Percentiles rank a stretch among this genome's conserved stretches.
These are phyloP conservation scores for Yamadazyma philogaea DNA, from an alignment of 805 yeast genomes.

Conservation along the genomic window DNA sequence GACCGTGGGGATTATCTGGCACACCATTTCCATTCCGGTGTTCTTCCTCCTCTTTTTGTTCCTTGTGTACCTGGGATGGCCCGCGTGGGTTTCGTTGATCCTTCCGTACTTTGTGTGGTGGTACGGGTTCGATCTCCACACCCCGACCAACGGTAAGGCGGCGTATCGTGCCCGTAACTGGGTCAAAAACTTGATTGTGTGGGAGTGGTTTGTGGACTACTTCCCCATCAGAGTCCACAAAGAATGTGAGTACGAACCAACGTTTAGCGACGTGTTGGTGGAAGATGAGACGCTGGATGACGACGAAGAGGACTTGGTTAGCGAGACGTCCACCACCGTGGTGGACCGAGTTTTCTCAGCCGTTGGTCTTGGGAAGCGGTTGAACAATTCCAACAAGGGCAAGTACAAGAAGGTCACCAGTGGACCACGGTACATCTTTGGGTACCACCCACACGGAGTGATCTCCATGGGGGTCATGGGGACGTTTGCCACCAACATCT, in stretches of 20 bases:
- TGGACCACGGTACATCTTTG: conserved; percentile 82
- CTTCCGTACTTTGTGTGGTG: conserved; percentile 58
- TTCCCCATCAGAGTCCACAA: conserved; percentile 77
- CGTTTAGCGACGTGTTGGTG: conserved; percentile 46
- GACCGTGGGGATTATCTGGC: conserved; percentile 69
- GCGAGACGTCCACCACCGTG: conserved; percentile 34
- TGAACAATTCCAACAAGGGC: conserved; percentile 20
- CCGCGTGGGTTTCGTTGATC: conserved; percentile 67
- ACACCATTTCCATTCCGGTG: conserved; percentile 65
- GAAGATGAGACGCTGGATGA: conserved; percentile 19
- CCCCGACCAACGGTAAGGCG: conserved; percentile 74
- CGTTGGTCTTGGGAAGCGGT: conserved; percentile 36
- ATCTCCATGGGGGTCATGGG: conserved; percentile 91
- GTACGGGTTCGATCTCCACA: conserved; percentile 55
- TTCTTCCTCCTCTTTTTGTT: conserved; percentile 52
- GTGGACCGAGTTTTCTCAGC: conserved; percentile 34
- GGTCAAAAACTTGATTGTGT: conserved; percentile 55
- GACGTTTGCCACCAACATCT: conserved; percentile 60
- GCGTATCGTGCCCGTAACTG: conserved; percentile 52
- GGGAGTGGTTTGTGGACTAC: conserved; percentile 72
- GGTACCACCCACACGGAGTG: conserved; percentile 96
- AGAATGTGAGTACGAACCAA: conserved; percentile 68
- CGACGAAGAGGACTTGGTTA: conserved; percentile 40
- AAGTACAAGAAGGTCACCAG: conserved; percentile 33
- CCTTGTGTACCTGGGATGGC: conserved; percentile 45